Evolutionary conservation across 2,329 filamentous ascomycete genomes (phyloP).

Genomic region (Calonectria fujianensis): DNA sequence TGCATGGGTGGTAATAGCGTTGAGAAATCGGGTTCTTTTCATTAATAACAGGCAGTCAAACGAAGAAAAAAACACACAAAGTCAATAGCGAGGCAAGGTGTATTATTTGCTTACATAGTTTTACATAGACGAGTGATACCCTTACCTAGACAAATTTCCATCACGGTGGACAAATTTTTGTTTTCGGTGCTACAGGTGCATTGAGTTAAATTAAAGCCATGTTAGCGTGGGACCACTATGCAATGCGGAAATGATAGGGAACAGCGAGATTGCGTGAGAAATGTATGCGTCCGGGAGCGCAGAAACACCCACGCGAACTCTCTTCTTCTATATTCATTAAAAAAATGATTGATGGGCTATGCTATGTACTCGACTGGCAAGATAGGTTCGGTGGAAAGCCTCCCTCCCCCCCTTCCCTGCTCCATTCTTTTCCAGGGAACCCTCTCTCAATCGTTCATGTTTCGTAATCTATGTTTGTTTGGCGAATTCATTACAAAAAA

Average conservation of each 20-base stretch:
- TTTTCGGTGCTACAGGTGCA: background rate
- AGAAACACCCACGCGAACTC: slow-evolving; percentile 5
- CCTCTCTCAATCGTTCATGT: background rate
- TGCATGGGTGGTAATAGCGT: background rate
- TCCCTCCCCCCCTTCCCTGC: background rate
- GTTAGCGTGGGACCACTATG: background rate
- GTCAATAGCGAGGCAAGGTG: background rate
- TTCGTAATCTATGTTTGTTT: slow-evolving; percentile 12
- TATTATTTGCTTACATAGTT: background rate
- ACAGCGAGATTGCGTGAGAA: background rate
- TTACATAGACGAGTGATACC: slow-evolving; percentile 24
- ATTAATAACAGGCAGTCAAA: background rate
- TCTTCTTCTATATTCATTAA: slow-evolving; percentile 22
- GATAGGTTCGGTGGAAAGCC: background rate
- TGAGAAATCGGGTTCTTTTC: background rate
- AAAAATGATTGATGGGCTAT: slow-evolving; percentile 29
- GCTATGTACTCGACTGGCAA: slow-evolving; percentile 4
- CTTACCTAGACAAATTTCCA: slow-evolving; percentile 17
- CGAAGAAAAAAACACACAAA: background rate
- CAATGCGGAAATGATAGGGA: background rate
- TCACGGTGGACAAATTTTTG: background rate
- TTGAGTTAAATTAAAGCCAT: slow-evolving; percentile 9
- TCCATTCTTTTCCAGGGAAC: background rate
- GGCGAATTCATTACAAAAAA: background rate
- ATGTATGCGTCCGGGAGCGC: background rate